Evolutionary conservation across 129 eudicot genomes (phyloP), one percentile per base, ranked within the genome.

Genomic region (Flaveria robusta): DNA sequence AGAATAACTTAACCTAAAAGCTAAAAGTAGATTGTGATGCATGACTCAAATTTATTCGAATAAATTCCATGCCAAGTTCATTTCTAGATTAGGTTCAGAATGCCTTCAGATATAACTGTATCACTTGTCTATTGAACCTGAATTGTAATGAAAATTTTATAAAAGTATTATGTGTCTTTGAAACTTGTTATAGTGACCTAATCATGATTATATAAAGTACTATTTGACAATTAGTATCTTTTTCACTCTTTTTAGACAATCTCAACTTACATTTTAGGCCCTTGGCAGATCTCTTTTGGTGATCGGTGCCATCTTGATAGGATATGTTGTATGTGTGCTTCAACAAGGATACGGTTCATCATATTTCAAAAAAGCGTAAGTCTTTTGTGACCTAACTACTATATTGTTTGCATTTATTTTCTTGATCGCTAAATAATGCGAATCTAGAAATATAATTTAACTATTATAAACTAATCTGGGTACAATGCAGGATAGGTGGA

Each of bases 271-370:
- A 8, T 72, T 79, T 41, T 52, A 80, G 52, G 22, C 66, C 29
- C 23, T 70, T 81, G 79, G 81, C 95, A 93, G 98, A 93, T 87
- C 78, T 93, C 42, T 93, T 42, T 78, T 93, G 96, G 96, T 88
- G 39, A 39, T 91, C 7, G 91, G 96, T 72, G 98, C 98, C 81
- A 81, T 93, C 77, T 39, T 86, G 39, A 81, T 87, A n/a, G 98
- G 98, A 81, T 93, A 90, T 72, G 82, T 82, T 55, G 45, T 88
- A 54, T 78, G 93, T 88, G 82, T 88, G 77, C 83, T 93, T 81
- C 98, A 90, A 76, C 98, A 93, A 73, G 97, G 97, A 81, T 86
- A 80, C 51, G 93, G 98, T 54, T 80, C 87, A 14, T 83, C 95
- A 15, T 80, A 83, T 68, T 82, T 88, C 83, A 74, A 87, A 29